Evolutionary conservation across 352 stramenopile species (phyloP).

Genomic region (Phytophthora multivora): DNA sequence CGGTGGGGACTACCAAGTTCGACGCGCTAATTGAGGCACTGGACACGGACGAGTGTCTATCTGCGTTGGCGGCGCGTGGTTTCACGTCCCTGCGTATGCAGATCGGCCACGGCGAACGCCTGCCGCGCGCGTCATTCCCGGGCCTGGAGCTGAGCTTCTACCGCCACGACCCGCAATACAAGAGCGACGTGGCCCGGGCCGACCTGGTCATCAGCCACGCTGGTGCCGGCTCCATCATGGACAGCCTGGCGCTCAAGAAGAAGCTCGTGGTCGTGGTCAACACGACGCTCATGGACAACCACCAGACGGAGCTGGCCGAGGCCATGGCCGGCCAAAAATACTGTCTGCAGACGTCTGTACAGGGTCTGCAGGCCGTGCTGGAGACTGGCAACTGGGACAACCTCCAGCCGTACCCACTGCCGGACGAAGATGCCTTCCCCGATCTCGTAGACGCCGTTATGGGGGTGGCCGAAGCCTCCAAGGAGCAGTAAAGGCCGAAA

Average conservation of each 20-base stretch:
- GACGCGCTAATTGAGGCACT: conserved; percentile 86
- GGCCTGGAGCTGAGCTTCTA: conserved; percentile 72
- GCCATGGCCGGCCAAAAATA: conserved; percentile 85
- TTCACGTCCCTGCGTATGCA: conserved; percentile 76
- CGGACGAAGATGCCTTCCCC: conserved; percentile 70
- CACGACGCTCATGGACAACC: conserved; percentile 96
- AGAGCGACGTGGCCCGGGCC: conserved; percentile 87
- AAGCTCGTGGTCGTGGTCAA: conserved; percentile 95
- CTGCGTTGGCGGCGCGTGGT: conserved; percentile 52
- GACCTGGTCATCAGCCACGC: conserved; percentile 96
- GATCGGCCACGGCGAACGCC: conserved; percentile 79
- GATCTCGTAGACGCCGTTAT: conserved; percentile 65
- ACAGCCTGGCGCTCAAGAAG: conserved; percentile 84
- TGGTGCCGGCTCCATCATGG: conserved; percentile 94
- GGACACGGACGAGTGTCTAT: conserved; percentile 63
- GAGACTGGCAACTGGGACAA: conserved; percentile 41
- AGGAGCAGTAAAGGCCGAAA: conserved; percentile 23
- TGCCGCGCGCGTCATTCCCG: conserved; percentile 38
- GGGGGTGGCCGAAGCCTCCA: conserved; percentile 21
- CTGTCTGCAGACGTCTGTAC: conserved; percentile 60
- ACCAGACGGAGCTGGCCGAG: conserved; percentile 95
- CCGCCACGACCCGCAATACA: conserved; percentile 91
- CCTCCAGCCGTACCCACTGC: conserved; percentile 58
- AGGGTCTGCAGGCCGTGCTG: conserved; percentile 42
- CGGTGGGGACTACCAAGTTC: conserved; percentile 95